Evolutionary conservation across 2,329 filamentous ascomycete genomes (phyloP).

Genomic region (Neonectria faginata): DNA sequence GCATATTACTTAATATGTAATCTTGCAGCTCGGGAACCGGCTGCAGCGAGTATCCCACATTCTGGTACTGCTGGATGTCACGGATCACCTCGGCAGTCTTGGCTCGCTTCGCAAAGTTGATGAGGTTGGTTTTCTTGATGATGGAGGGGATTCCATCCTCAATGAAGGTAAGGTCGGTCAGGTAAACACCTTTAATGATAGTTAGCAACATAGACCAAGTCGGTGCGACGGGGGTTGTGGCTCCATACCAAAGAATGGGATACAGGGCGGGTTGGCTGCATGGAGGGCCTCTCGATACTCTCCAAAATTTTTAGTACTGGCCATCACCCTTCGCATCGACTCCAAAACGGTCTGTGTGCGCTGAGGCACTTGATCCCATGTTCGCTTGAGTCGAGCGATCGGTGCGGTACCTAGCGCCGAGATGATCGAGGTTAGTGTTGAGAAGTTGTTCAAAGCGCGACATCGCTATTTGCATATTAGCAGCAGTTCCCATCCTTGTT

Average conservation of each 20-base stretch:
- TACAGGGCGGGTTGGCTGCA: constrained; percentile 93
- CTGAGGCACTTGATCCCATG: constrained; percentile 92
- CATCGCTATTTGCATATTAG: constrained; percentile 77
- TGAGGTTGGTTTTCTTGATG: constrained; percentile 94
- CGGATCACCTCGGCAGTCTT: constrained; percentile 99
- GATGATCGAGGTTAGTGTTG: constrained; percentile 96
- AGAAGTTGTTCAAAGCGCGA: constrained; percentile 93
- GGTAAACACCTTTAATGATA: constrained; percentile 78
- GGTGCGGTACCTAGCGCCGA: constrained; percentile 94
- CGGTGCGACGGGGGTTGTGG: neutral
- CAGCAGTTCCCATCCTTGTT: neutral
- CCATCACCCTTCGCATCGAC: constrained; percentile 94
- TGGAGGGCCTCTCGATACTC: constrained; percentile 95
- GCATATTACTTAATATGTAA: constrained; percentile 97
- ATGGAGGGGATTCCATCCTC: constrained; percentile 97
- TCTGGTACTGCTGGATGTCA: constrained; percentile 98
- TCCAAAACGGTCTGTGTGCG: constrained; percentile 85
- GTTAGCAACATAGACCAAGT: constrained; percentile 2
- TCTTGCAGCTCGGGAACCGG: constrained; percentile 93
- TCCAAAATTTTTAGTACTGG: constrained; percentile 97
- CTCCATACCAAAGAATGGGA: constrained; percentile 91
- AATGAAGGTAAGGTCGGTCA: constrained; percentile 98
- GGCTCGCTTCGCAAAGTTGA: constrained; percentile 98
- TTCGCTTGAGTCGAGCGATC: constrained; percentile 91
- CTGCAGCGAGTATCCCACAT: constrained; percentile 93